A percentile compares a stretch with the other conserved stretches of the same genome.
Evolutionary conservation across 2,329 filamentous ascomycete species (phyloP).

Genomic region (Penicillium psychrosexuale): DNA sequence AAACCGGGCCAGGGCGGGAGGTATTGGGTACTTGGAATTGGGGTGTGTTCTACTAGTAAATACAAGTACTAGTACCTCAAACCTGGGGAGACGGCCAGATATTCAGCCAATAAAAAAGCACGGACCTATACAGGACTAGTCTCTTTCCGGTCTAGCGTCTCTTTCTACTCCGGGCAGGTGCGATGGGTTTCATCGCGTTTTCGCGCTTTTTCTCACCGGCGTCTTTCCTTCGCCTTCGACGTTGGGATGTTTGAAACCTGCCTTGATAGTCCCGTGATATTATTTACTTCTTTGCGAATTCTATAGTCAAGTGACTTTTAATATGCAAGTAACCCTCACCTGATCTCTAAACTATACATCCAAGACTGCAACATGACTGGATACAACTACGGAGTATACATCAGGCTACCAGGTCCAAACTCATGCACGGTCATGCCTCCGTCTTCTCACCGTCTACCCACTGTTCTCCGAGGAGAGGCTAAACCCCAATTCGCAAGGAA

Average conservation of each 20-base stretch:
- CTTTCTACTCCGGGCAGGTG: slow-evolving; percentile 4
- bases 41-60: fast-evolving
- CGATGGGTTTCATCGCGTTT: neutral
- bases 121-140: neutral
- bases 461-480: neutral
- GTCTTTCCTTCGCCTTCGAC: neutral
- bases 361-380: neutral
- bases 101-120: slow-evolving; percentile 12
- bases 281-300: neutral
- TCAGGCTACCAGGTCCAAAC: slow-evolving; percentile 1
- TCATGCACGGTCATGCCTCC: slow-evolving; percentile 8
- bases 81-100: neutral
- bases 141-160: neutral
- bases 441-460: neutral
- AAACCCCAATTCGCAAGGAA: neutral
- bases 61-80: slow-evolving; percentile 4
- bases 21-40: slow-evolving; percentile 8
- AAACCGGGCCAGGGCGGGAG: slow-evolving; percentile 15
- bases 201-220: neutral
- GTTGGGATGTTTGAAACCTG: neutral
- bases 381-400: neutral
- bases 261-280: neutral
- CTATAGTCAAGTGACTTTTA: neutral
- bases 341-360: neutral
- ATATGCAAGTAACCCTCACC: slow-evolving; percentile 1